Evolutionary conservation across 495 filamentous ascomycete species (phyloP), one percentile per base, ranked within the genome.

Genomic region (Xylaria cubensis): DNA sequence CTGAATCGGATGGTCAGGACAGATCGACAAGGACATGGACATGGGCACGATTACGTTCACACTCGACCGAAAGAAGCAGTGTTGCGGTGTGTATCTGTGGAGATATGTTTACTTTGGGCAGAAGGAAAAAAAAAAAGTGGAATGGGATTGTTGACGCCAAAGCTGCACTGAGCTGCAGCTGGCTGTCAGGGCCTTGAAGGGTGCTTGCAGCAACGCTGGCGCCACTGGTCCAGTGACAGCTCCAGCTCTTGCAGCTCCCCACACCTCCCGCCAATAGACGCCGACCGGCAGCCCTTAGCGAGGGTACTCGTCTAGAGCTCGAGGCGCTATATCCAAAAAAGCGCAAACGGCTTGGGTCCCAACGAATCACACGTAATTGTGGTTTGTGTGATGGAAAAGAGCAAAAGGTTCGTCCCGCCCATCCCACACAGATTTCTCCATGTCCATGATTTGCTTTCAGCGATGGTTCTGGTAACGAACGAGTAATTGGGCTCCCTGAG

Each of bases 161-260:
- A 67, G 29, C 24, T 34, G 15, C 21, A 46, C 26, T 26, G 13
- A 48, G 62, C 51, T 56, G 53, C 53, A 56, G 53, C 24, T 26
- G 17, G 26, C 53, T 17, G 55, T n/a, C 61, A 64, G 42, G 13
- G 42, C 62, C 62, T 24, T 46, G 34, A 64, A 21, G 26, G 13
- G 26, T 36, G 13, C 29, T 61, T 36, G 13, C 29, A 39, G 34
- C 58, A 61, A 8, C 5, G 21, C 61, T 39, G 61, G 39, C 61
- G 61, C 61, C 61, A 63, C 39, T 66, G 64, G 46, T 39, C 64
- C 64, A 66, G 64, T 67, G 65, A 67, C 65, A 67, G 65, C 50
- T 67, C 34, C 19, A 55, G 65, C 50, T 56, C 21, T 8, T 42
- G 65, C 48, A 67, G 65, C 13, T 48, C 39, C 13, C 63, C 63